Evolutionary conservation across 257 asterid species (phyloP), one percentile per base, ranked within the genome.

Genomic region (Ehretia macrophylla): DNA sequence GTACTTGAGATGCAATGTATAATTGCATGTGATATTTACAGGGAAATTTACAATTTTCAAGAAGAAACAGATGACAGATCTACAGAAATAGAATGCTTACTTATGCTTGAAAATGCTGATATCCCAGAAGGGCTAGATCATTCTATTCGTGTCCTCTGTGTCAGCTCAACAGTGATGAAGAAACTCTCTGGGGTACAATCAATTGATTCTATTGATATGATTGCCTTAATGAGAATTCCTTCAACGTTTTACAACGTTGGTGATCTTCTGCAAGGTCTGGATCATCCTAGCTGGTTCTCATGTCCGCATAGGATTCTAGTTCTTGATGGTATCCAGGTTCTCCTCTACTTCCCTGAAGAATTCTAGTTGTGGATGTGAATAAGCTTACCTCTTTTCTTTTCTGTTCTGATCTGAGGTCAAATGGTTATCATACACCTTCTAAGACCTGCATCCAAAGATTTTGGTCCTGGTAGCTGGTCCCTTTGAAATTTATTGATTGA

Each of bases 261-360:
- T 54, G 64, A 67, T 59, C 55, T 55, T 60, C 65, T 57, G 40
- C 72, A 60, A 38, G 79, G 74, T 23, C 78, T 64, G 67, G 84
- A 80, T 70, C 78, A 67, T 37, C 60, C 13, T 27, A 40, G 69
- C 47, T 77, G 80, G 84, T 83, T 86, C 68, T 40, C 93, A 42
- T 62, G 22, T 60, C 81, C 88, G 17, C 81, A 69, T 66, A 85
- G 97, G 22, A 70, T 93, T 73, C 91, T 93, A 27, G 94, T 89
- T 75, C 99, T 93, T 67, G 97, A 89, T 47, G 90, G 96, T 17
- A 83, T 93, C 65, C 99, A 89, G 97, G 97, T 88, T 39, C 40
- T 56, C 47, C 27, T 61, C 56, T 47, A 18, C 60, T 52, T 27
- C n/a, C 38, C 48, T 55, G 39, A 46, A 32, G 40, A 5, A 10